Evolutionary conservation across 2,329 filamentous ascomycete species (phyloP), one percentile per base, ranked within the genome.

Genomic region (Clarireedia hainanense): DNA sequence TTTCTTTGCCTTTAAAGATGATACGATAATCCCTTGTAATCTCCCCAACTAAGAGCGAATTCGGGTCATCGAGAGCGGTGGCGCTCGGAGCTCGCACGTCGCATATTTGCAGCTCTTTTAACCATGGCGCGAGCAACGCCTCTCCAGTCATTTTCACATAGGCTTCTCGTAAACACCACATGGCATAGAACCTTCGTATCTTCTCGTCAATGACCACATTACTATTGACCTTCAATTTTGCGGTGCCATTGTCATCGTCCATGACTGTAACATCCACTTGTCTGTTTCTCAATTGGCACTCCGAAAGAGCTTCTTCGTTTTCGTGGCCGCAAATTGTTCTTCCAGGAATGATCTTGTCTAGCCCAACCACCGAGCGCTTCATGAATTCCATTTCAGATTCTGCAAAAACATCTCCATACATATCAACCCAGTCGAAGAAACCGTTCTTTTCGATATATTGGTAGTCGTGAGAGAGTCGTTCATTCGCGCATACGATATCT

Each of bases 61-160:
- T 47, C 2, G 55, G 24, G 34, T 61, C 57, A 10, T 56, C 24
- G 12, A 58, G 15, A 2, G n/a, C 27, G 9, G 57, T 26, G 3
- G 61, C 50, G 36, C 42, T 47, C 27, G 67, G 67, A 14, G 58
- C 50, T 26, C 62, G 60, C 4, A 89, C 86, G 49, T 76, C 73
- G 57, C 76, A 74, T 66, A 92, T 89, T 64, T 91, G 85, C 7
- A 91, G 73, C 50, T 86, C 80, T 50, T 74, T 74, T 49, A 92
- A 75, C 88, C 88, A 92, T 4, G 76, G 75, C 0, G 88, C 88
- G 7, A 91, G 74, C 57, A 92, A 75, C 0, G 86, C 88, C 64
- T 91, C 86, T 26, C 88, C 88, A 30, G 86, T 88, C 73, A 92
- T 83, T 78, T 91, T 92, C 70, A 91, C 84, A 68, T 89, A 91